Evolutionary conservation across 169 alveolate genomes (phyloP), one percentile per base, ranked within the genome.

Genomic region (Eimeria praecox): DNA sequence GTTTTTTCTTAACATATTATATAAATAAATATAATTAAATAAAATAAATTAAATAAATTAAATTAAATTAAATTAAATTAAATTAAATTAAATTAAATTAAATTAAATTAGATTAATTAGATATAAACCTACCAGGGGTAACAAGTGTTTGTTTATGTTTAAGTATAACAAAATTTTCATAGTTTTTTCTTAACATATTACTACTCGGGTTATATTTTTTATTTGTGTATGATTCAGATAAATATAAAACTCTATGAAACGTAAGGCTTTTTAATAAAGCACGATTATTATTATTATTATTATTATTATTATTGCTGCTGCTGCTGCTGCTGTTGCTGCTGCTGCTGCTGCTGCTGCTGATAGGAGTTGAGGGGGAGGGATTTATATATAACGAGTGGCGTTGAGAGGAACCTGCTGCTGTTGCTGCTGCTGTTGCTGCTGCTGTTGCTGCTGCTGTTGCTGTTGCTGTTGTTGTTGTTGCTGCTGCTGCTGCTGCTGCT

Each of bases 141-240:
- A 88, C 94, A 35, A 88, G 59, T 22, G 94, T 85, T 24, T 66
- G 77, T 44, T 88, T 88, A 44, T 38, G 59, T 54, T 64, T 88
- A 30, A 88, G 54, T 27, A 80, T 69, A 6, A 85, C 96, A 35
- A 56, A 94, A 73, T 94, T 94, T 62, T 82, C 96, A 64, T 75
- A 56, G 87, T 78, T 78, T 86, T 78, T 80, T 54, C 96, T 59
- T 77, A 94, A 69, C 62, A 62, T 75, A 66, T 85, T 94, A 66
- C 82, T 94, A 56, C 82, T 30, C 22, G 78, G 62, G 78, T 90
- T 66, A 52, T 33, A 90, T n/a, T 92, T 12, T 33, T 90, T 90
- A 54, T 8, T 62, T 18, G 95, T 90, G 59, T 35, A 90, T 12
- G 85, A 46, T 33, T 90, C 95, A 30, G 95, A 90, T 24, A 90